Conservation (phyloP, 1,139 yeast genomes). For the Yamadazyma triangularis region DNA sequence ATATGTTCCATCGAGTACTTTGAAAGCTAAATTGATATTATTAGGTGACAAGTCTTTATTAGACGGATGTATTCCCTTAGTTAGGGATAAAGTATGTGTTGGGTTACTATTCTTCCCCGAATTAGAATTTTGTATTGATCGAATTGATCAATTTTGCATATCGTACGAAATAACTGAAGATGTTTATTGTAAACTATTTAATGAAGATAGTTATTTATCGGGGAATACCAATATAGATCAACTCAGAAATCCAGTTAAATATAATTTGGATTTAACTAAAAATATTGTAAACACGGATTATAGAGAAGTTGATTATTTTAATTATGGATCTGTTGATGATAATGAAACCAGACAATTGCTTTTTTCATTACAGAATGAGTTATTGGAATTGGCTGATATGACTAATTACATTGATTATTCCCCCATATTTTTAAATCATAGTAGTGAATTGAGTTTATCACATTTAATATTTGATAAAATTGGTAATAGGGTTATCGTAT, state of each 20-base stretch:
- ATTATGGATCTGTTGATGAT: slow-evolving; percentile 19
- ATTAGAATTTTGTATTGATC: slow-evolving; percentile 50
- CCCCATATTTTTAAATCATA: slow-evolving; percentile 48
- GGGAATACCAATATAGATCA: slow-evolving; percentile 7
- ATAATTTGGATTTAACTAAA: slow-evolving; percentile 11
- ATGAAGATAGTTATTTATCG: slow-evolving; percentile 14
- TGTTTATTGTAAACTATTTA: slow-evolving; percentile 26
- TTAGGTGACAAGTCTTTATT: slow-evolving; percentile 40
- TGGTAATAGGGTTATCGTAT: slow-evolving; percentile 51
- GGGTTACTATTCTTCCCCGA: slow-evolving; percentile 53
- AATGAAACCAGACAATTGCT: slow-evolving; percentile 7
- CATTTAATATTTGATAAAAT: slow-evolving; percentile 52
- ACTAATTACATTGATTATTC: slow-evolving; percentile 41
- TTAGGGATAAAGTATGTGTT: slow-evolving; percentile 31
- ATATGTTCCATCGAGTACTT: slow-evolving; percentile 25
- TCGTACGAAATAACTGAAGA: slow-evolving; percentile 28
- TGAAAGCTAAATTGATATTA: slow-evolving; percentile 30
- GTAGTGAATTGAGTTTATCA: slow-evolving; percentile 50
- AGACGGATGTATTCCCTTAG: slow-evolving; percentile 56
- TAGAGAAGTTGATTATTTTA: slow-evolving; percentile 22
- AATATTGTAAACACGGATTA: slow-evolving; percentile 5
- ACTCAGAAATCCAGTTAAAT: slow-evolving; percentile 8
- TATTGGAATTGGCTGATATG: slow-evolving; percentile 35
- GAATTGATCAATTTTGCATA: slow-evolving; percentile 27
- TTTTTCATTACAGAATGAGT: slow-evolving; percentile 12